Percentiles rank a stretch among this genome's conserved stretches.
Conservation (phyloP, 495 filamentous ascomycete genomes). For the Thozetella sp. region DNA sequence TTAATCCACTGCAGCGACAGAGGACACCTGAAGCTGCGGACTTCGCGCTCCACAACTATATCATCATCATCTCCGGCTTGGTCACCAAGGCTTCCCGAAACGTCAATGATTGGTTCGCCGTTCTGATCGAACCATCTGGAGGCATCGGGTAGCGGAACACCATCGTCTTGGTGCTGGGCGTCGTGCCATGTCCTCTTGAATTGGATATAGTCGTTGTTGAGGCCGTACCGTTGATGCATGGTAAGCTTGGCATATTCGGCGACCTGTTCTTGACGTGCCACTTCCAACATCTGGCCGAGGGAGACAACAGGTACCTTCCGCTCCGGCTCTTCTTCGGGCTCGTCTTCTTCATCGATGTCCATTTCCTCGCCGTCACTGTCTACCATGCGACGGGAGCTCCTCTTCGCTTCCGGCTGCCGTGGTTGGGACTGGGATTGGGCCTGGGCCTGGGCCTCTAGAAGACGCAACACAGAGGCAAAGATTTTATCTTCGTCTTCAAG, state of each 20-base stretch:
- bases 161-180: conserved; percentile 64
- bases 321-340: conserved; percentile 18
- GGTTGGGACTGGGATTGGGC: conserved; percentile 14
- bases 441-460: conserved; percentile 41
- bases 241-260: conserved; percentile 38
- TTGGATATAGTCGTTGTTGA: conserved; percentile 75
- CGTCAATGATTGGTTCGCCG: conserved; percentile 38
- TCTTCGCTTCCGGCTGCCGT: conserved; percentile 10
- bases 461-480: conserved; percentile 41
- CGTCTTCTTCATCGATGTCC: conserved; percentile 25
- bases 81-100: conserved; percentile 19
- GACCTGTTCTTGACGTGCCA: conserved; percentile 30
- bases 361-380: conserved; percentile 19
- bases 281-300: conserved; percentile 32
- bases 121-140: conserved; percentile 71
- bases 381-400: conserved; percentile 17
- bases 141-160: conserved; percentile 65
- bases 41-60: conserved; percentile 69
- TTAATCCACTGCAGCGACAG: conserved; percentile 74
- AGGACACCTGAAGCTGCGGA: conserved; percentile 75
- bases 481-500: conserved; percentile 43
- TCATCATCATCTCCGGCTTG: conserved; percentile 67
- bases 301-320: conserved; percentile 18
- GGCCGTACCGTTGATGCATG: conserved; percentile 60
- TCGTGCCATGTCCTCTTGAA: conserved; percentile 83